Conservation (phyloP, 176 grass and related monocot species). For the Lolium multiflorum region DNA sequence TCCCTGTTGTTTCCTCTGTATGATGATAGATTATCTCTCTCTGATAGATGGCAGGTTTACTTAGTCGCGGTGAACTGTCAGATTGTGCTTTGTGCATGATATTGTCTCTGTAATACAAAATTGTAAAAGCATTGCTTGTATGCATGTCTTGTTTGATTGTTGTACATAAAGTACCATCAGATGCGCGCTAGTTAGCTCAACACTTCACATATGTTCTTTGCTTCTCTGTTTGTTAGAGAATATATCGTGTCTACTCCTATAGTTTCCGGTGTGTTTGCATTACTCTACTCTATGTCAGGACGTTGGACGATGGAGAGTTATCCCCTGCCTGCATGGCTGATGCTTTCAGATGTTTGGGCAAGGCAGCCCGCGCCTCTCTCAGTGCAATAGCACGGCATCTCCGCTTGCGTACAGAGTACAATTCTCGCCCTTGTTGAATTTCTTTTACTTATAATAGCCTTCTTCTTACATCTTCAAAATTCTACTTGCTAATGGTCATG, state of each 20-base stretch:
- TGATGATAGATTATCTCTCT: background rate
- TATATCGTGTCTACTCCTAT: background rate
- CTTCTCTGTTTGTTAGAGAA: background rate
- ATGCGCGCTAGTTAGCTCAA: conserved; percentile 6
- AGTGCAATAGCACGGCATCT: conserved; percentile 76
- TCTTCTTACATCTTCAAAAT: background rate
- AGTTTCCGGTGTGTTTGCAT: background rate
- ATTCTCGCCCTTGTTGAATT: conserved; percentile 3
- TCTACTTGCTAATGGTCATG: conserved; percentile 14
- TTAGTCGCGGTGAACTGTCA: background rate
- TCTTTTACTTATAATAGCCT: background rate
- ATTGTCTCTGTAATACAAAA: background rate
- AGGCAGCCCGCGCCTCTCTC: conserved; percentile 66
- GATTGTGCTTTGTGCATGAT: background rate
- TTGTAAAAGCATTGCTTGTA: background rate
- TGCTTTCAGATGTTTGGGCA: conserved; percentile 75
- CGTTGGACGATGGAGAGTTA: conserved; percentile 67
- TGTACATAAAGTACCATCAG: background rate
- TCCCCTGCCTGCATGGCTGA: conserved; percentile 79
- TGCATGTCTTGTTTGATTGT: background rate
- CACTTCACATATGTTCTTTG: background rate
- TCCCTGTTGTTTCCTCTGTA: background rate
- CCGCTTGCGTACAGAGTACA: conserved; percentile 69
- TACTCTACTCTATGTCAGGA: conserved; percentile 40
- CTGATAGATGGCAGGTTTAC: background rate